Conservation (phyloP, 2,329 filamentous ascomycete genomes). For the Fusarium clavum region DNA sequence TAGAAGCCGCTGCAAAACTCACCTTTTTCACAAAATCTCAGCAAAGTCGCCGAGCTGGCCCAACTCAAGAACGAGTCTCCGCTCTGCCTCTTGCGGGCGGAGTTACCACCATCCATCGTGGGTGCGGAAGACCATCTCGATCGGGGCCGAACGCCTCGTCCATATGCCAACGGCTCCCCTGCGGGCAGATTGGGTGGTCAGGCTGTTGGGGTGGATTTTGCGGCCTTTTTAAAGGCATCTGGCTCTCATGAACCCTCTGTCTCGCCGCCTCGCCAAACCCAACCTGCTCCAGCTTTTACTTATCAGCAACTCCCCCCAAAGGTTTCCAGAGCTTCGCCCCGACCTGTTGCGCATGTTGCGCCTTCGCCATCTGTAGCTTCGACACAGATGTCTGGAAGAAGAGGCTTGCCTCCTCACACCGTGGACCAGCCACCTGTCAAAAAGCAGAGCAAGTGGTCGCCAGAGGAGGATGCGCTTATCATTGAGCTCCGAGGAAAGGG, state of each 20-base stretch:
- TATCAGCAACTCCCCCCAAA: conserved; percentile 39
- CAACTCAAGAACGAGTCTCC: conserved; percentile 57
- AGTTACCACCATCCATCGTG: conserved; percentile 50
- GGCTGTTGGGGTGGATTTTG: conserved; percentile 93
- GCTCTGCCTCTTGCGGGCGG: conserved; percentile 57
- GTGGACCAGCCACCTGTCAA: conserved; percentile 81
- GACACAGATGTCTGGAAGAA: conserved; percentile 49
- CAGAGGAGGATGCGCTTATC: conserved; percentile 92
- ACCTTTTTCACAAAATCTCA: conserved; percentile 18
- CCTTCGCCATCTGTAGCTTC: conserved; percentile 49
- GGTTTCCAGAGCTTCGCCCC: conserved; percentile 35
- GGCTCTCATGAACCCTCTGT: conserved; percentile 77
- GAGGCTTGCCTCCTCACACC: conserved; percentile 59
- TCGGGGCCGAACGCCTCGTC: conserved; percentile 46
- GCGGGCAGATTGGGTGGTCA: conserved; percentile 43
- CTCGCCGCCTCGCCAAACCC: conserved; percentile 54
- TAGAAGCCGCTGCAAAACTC: conserved; percentile 30
- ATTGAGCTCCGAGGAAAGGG: conserved; percentile 89
- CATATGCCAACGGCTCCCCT: conserved; percentile 47
- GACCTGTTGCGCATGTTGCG: conserved; percentile 43
- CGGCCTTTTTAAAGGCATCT: conserved; percentile 82
- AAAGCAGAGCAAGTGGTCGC: conserved; percentile 97
- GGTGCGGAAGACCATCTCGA: conserved; percentile 46
- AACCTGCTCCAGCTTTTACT: conserved; percentile 27
- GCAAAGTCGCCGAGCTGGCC: conserved; percentile 54